A percentile compares a stretch with the other conserved stretches of the same genome.
phyloP scores from a whole-genome alignment of 305 asterid genomes.

The Fraxinus ornus region DNA sequence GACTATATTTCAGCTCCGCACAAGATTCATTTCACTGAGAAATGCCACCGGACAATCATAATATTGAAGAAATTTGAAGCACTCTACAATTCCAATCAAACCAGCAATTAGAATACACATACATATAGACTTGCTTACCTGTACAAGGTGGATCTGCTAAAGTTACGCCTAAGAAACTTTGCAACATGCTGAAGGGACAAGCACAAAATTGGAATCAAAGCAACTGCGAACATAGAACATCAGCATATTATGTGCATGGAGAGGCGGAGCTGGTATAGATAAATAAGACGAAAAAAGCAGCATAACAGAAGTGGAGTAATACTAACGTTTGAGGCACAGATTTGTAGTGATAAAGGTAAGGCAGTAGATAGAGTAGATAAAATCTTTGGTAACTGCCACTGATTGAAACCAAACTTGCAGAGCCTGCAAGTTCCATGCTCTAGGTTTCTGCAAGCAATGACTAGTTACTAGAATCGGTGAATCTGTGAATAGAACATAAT shows the following conservation, averaged over 20 bases:
- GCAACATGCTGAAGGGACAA: constrained; percentile 78
- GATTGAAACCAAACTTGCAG: constrained; percentile 90
- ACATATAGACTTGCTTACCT: constrained; percentile 44
- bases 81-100: not conserved
- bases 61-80: not conserved
- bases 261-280: not conserved
- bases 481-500: constrained; percentile 19
- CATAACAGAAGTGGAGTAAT: constrained; percentile 5
- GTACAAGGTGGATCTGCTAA: constrained; percentile 81
- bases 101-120: not conserved
- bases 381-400: constrained; percentile 74
- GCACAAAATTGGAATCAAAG: constrained; percentile 80
- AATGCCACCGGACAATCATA: not conserved
- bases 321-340: constrained; percentile 82
- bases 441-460: constrained; percentile 65
- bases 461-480: constrained; percentile 19
- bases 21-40: not conserved
- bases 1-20: not conserved
- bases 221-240: constrained; percentile 52
- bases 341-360: constrained; percentile 69
- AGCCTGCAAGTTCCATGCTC: constrained; percentile 94
- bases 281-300: constrained; percentile 13
- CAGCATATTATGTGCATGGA: constrained; percentile 8
- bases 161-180: constrained; percentile 84
- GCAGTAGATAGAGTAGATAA: constrained; percentile 77